phyloP scores from a whole-genome alignment of 108 stramenopile genomes.

The Cyclotella atomus region DNA sequence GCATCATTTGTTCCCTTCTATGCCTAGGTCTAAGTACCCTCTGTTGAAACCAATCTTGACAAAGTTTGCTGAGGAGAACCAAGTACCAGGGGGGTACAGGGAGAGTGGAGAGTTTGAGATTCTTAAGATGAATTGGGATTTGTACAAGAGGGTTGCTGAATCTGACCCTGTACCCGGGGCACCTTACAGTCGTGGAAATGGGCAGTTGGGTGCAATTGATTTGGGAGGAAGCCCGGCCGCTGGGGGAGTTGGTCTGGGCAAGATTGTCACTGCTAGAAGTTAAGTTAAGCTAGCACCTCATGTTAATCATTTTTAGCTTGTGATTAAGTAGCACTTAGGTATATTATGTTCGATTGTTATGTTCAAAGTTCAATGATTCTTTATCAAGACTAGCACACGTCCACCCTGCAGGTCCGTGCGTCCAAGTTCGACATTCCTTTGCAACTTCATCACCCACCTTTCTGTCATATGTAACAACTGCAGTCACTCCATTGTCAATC shows the following conservation, averaged over 20 bases:
- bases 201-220: constrained; percentile 80
- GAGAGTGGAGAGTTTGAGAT: constrained; percentile 87
- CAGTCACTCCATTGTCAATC: constrained; percentile 67
- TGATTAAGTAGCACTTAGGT: no score
- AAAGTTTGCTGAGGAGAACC: constrained; percentile 90
- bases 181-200: constrained; percentile 74
- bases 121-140: constrained; percentile 84
- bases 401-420: constrained; percentile 38
- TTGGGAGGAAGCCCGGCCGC: constrained; percentile 42
- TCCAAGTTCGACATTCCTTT: constrained; percentile 35
- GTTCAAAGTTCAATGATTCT: no score
- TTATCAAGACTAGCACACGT: constrained; percentile 26
- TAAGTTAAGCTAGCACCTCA: background rate
- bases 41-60: constrained; percentile 70
- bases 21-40: constrained; percentile 89
- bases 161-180: constrained; percentile 79
- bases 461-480: constrained; percentile 67
- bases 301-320: no score
- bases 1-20: constrained; percentile 96
- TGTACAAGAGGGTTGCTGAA: constrained; percentile 76
- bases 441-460: constrained; percentile 5
- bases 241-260: constrained; percentile 50
- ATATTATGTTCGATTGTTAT: no score
- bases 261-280: constrained; percentile 17
- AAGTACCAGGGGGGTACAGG: constrained; percentile 87